phyloP scores from a whole-genome alignment of 176 grass and related monocot genomes.

The Oryza punctata region DNA sequence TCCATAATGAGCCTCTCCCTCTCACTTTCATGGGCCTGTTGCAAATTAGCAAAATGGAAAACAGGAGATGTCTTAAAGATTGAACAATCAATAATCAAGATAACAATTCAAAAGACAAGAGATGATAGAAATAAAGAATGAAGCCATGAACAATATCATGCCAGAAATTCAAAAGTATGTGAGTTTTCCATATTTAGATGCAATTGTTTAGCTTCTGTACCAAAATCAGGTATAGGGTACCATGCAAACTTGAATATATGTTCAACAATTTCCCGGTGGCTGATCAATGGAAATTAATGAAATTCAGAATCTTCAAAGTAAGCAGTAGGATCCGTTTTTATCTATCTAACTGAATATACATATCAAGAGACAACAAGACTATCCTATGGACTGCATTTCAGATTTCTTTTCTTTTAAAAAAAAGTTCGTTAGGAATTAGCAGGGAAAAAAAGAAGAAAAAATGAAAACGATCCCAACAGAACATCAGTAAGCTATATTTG shows the following conservation, averaged over 20 bases:
- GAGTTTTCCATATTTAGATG: neutral
- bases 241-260: constrained; percentile 9
- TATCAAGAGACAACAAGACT: constrained; percentile 9
- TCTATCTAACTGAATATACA: constrained; percentile 11
- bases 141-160: neutral
- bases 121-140: neutral
- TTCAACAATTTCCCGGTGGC: neutral
- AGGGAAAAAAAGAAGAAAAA: neutral
- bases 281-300: neutral
- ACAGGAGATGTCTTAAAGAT: constrained; percentile 4
- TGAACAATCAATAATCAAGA: constrained; percentile 5
- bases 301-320: constrained; percentile 1
- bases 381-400: neutral
- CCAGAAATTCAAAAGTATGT: constrained; percentile 20
- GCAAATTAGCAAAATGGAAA: constrained; percentile 24
- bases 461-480: neutral
- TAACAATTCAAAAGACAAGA: constrained; percentile 8
- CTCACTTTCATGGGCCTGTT: constrained; percentile 77
- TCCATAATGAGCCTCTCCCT: constrained; percentile 93
- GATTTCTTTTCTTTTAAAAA: neutral
- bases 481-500: constrained; percentile 1
- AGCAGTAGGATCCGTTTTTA: neutral
- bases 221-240: neutral
- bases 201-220: constrained; percentile 3
- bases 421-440: constrained; percentile 19